These are phyloP conservation scores for Hyphopichia pseudoburtonii DNA, from an alignment of 1,139 yeast genomes.

Conservation along the genomic window DNA sequence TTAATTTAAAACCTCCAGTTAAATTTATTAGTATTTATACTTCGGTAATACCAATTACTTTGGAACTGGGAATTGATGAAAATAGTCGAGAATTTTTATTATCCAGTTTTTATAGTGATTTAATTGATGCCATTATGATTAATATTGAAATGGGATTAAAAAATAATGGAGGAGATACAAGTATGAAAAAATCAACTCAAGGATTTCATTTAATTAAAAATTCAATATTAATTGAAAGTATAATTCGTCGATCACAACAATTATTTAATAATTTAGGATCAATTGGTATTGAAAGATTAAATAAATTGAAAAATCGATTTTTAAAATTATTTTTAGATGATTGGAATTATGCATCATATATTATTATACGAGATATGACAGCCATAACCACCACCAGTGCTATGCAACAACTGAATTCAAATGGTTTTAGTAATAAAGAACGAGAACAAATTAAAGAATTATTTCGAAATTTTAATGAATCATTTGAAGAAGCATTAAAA, in stretches of 20 bases:
- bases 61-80: constrained; percentile 28
- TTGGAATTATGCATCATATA: constrained; percentile 80
- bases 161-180: constrained; percentile 16
- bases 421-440: constrained; percentile 58
- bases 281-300: constrained; percentile 66
- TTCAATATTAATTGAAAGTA: constrained; percentile 71
- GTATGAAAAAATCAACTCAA: constrained; percentile 49
- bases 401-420: constrained; percentile 25
- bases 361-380: constrained; percentile 69
- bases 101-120: constrained; percentile 68
- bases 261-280: constrained; percentile 57
- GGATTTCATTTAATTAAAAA: constrained; percentile 78
- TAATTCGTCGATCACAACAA: constrained; percentile 58
- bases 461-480: constrained; percentile 76
- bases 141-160: constrained; percentile 57
- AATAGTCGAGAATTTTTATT: constrained; percentile 49
- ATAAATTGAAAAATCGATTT: constrained; percentile 70
- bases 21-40: constrained; percentile 51
- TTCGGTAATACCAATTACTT: constrained; percentile 39
- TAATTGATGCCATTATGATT: constrained; percentile 70
- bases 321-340: constrained; percentile 74
- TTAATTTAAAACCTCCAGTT: constrained; percentile 53
- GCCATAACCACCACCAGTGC: constrained; percentile 45
- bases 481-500: constrained; percentile 72
- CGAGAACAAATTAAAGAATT: constrained; percentile 84